phyloP scores from a whole-genome alignment of 2,329 filamentous ascomycete genomes.

The Chaetothyriales sp. region DNA sequence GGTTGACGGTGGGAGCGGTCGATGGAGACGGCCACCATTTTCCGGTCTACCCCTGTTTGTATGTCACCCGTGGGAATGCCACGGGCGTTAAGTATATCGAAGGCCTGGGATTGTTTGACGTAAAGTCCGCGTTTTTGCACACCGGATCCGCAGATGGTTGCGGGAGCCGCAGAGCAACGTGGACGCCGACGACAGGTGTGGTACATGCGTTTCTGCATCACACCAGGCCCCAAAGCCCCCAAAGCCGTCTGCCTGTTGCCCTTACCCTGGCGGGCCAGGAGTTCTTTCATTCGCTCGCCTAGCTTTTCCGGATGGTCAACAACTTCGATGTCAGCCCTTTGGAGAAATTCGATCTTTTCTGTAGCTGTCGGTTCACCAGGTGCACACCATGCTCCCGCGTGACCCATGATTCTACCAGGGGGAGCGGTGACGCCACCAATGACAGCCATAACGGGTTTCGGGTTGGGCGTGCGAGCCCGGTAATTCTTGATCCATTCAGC shows the following conservation, averaged over 20 bases:
- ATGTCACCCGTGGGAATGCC: slow-evolving; percentile 33
- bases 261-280: slow-evolving; percentile 35
- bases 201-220: slow-evolving; percentile 35
- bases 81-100: slow-evolving; percentile 42
- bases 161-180: not conserved
- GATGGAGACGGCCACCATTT: slow-evolving; percentile 50
- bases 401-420: slow-evolving; percentile 58
- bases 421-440: slow-evolving; percentile 54
- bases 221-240: slow-evolving; percentile 20
- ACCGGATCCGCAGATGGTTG: not conserved
- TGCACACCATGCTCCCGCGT: slow-evolving; percentile 60
- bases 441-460: slow-evolving; percentile 63
- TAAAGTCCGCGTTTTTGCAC: slow-evolving; percentile 41
- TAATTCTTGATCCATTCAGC: slow-evolving; percentile 63
- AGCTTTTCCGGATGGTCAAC: slow-evolving; percentile 66
- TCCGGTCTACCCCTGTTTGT: slow-evolving; percentile 26
- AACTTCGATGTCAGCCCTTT: slow-evolving; percentile 53
- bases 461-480: slow-evolving; percentile 39
- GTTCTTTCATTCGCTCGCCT: slow-evolving; percentile 51
- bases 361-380: slow-evolving; percentile 51
- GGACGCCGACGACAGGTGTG: slow-evolving; percentile 34
- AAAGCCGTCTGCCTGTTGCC: slow-evolving; percentile 26
- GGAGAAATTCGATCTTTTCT: slow-evolving; percentile 54
- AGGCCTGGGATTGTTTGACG: slow-evolving; percentile 40
- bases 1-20: slow-evolving; percentile 50